These are phyloP conservation scores for Coniochaeta hoffmannii DNA, from an alignment of 2,329 filamentous ascomycete species.

Conservation along the genomic window DNA sequence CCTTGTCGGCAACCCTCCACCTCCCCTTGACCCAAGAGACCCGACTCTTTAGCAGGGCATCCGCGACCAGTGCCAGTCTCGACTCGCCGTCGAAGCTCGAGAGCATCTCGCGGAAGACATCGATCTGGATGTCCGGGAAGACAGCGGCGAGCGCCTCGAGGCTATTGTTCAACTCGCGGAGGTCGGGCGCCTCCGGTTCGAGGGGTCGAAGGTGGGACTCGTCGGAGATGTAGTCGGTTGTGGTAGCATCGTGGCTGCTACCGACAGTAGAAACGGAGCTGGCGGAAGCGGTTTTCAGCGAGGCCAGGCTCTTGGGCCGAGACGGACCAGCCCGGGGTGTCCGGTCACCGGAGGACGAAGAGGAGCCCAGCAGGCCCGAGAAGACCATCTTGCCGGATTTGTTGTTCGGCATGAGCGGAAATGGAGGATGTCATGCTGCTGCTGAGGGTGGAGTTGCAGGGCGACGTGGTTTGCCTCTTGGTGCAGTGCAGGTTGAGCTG, in stretches of 20 bases:
- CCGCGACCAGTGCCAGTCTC: slow-evolving; percentile 67
- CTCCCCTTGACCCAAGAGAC: slow-evolving; percentile 64
- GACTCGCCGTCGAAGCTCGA: slow-evolving; percentile 68
- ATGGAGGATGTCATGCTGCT: slow-evolving; percentile 2
- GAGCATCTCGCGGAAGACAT: slow-evolving; percentile 79
- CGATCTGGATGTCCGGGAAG: slow-evolving; percentile 74
- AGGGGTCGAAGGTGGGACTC: slow-evolving; percentile 44
- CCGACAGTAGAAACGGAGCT: slow-evolving; percentile 4
- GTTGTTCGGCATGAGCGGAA: not conserved
- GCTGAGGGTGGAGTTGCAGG: not conserved
- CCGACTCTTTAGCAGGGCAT: slow-evolving; percentile 66
- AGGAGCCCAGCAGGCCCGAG: slow-evolving; percentile 36
- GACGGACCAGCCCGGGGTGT: slow-evolving; percentile 3
- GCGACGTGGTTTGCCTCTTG: not conserved
- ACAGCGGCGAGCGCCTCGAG: slow-evolving; percentile 62
- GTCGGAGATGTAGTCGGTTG: slow-evolving; percentile 41
- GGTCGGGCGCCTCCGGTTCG: slow-evolving; percentile 48
- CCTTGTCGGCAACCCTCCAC: slow-evolving; percentile 40
- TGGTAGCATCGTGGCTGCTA: slow-evolving; percentile 1
- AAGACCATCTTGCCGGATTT: slow-evolving; percentile 35
- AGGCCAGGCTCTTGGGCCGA: slow-evolving; percentile 13
- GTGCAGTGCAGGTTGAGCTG: not conserved
- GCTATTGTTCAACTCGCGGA: slow-evolving; percentile 62
- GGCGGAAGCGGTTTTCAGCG: slow-evolving; percentile 20
- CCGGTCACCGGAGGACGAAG: slow-evolving; percentile 29